Conservation (phyloP, 331 rosid genomes). For the Malus hybrid region DNA sequence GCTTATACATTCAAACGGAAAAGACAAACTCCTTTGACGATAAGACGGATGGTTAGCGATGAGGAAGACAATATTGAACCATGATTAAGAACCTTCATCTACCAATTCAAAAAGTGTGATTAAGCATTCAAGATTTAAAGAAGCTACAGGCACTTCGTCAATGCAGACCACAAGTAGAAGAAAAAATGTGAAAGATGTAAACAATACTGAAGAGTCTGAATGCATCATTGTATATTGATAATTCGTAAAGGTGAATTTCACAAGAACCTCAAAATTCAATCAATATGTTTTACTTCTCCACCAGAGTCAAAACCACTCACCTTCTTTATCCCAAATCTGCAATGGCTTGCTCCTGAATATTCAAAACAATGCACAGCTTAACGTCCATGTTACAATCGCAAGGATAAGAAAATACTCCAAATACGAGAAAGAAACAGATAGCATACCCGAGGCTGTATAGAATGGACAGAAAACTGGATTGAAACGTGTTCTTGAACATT, state of each 20-base stretch:
- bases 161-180: neutral
- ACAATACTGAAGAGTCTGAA: neutral
- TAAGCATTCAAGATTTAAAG: neutral
- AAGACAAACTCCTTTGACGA: neutral
- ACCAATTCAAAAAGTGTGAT: neutral
- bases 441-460: slow-evolving; percentile 84
- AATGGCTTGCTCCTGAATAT: slow-evolving; percentile 75
- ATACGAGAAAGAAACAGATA: neutral
- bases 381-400: neutral
- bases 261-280: neutral
- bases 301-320: slow-evolving; percentile 21
- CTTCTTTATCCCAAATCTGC: slow-evolving; percentile 99
- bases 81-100: neutral
- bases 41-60: neutral
- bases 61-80: neutral
- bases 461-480: slow-evolving; percentile 84
- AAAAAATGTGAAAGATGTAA: neutral
- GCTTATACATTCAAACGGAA: neutral
- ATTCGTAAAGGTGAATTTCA: neutral
- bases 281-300: neutral
- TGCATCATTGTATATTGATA: neutral
- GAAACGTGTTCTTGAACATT: slow-evolving; percentile 92
- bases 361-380: slow-evolving; percentile 12
- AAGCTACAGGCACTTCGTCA: neutral
- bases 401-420: neutral